Evolutionary conservation across 805 yeast species (phyloP), one percentile per base, ranked within the genome.

Genomic region (Candida sakaeoensis): DNA sequence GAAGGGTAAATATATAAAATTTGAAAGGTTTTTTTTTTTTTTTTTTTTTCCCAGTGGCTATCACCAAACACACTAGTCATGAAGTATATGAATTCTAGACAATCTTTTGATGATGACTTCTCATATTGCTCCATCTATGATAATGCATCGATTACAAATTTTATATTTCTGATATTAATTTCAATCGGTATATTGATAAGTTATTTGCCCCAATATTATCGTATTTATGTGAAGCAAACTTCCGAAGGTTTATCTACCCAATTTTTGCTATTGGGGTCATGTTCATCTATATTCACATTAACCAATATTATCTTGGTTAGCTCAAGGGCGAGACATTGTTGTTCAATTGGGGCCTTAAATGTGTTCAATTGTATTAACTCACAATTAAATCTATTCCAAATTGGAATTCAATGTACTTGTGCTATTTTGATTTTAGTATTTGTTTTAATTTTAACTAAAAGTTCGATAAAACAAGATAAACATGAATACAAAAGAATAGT

Each of bases 221-320:
- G 80, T 32, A 79, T 87, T 39, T 58, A 75, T 37, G 49, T 55
- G 14, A 71, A 88, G 36, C 60, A 73, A 36, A 72, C 88, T 5
- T 79, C 90, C 9, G 89, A 85, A 54, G 96, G 96, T 4, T 63
- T 87, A 16, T 82, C 90, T 4, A 85, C 90, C 9, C 68, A 74
- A 49, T 87, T 80, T 54, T 65, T 87, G 23, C 60, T 87, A 10
- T 69, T 88, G 29, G 93, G 93, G 3, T 75, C 82, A 4, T 58
- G 81, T 35, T 77, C 90, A 15, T 80, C 85, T n/a, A 61, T 80
- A 21, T 74, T 82, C 50, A 79, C 91, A 0, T 60, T 82, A 36
- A 68, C 83, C 14, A 88, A 88, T 52, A 73, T 87, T 34, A 57
- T 80, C 4, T 58, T 86, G 23, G 69, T 86, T 9, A 75, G 85